phyloP scores from a whole-genome alignment of 1,284 basidiomycete genomes.

The Sporisorium exsertum region DNA sequence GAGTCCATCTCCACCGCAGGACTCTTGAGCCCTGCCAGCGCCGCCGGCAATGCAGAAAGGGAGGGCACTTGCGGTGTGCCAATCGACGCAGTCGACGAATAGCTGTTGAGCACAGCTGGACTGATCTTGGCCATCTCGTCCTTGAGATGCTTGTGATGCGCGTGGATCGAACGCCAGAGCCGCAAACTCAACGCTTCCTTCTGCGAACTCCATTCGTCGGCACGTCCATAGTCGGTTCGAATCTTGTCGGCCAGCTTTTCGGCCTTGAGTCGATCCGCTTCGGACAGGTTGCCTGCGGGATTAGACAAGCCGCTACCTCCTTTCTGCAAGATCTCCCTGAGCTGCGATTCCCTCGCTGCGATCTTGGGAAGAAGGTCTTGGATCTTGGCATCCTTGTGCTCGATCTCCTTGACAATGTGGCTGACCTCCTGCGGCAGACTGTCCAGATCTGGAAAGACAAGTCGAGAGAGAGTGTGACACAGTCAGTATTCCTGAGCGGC shows the following conservation, averaged over 20 bases:
- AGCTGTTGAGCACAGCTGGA: constrained; percentile 57
- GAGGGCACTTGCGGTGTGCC: constrained; percentile 41
- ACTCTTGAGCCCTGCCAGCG: constrained; percentile 47
- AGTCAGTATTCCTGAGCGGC: background rate
- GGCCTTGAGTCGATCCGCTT: constrained; percentile 55
- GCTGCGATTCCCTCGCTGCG: constrained; percentile 55
- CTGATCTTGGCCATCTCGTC: constrained; percentile 60
- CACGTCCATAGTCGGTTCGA: constrained; percentile 58
- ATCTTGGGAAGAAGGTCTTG: constrained; percentile 64
- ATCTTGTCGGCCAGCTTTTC: constrained; percentile 64
- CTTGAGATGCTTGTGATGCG: constrained; percentile 55
- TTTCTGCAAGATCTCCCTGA: constrained; percentile 54
- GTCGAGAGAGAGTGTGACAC: background rate
- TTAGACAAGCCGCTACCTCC: constrained; percentile 30
- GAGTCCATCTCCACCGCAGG: constrained; percentile 49
- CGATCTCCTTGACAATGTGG: constrained; percentile 66
- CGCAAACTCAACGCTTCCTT: constrained; percentile 56
- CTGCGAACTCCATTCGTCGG: constrained; percentile 62
- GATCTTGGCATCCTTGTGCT: constrained; percentile 66
- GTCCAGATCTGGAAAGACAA: constrained; percentile 41
- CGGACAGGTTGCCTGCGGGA: constrained; percentile 42
- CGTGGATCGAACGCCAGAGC: constrained; percentile 59
- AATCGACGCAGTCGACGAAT: constrained; percentile 41
- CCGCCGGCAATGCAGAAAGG: constrained; percentile 39
- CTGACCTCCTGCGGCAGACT: constrained; percentile 66